A percentile compares a stretch with the other conserved stretches of the same genome.
Conservation (phyloP, 805 yeast species). For the Ogataea nitratoaversa region DNA sequence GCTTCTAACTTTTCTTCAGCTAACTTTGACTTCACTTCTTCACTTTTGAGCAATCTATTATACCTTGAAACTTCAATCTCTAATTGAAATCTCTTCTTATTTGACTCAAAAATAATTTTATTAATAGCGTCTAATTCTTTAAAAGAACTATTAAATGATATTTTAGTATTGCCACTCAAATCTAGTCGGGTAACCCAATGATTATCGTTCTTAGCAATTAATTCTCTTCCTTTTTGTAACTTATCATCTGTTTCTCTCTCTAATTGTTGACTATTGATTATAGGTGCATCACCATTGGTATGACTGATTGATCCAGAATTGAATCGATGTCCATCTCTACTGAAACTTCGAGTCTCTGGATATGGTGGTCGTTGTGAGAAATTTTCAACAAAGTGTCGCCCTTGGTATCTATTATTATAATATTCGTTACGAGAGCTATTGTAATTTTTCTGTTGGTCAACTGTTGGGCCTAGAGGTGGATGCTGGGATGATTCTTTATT, state of each 20-base stretch:
- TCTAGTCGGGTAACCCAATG: constrained; percentile 29
- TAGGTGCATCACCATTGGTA: not conserved
- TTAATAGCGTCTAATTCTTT: constrained; percentile 23
- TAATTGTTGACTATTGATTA: no score
- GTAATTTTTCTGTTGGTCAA: not conserved
- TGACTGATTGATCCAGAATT: not conserved
- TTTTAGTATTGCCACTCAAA: constrained; percentile 18
- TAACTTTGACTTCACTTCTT: constrained; percentile 23
- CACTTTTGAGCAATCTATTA: constrained; percentile 22
- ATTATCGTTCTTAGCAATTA: constrained; percentile 10
- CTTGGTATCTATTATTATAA: no score
- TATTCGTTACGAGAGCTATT: not conserved
- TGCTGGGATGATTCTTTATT: not conserved
- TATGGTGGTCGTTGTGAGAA: no score
- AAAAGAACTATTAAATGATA: constrained; percentile 14
- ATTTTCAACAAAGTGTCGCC: no score
- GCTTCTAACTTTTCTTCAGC: constrained; percentile 47
- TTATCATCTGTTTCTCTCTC: not conserved
- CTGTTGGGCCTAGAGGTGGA: no score
- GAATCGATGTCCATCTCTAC: not conserved
- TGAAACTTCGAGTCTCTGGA: no score
- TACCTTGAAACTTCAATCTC: constrained; percentile 27
- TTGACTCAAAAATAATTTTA: constrained; percentile 9
- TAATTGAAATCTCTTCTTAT: constrained; percentile 18
- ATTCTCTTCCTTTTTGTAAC: not conserved